Evolutionary conservation across 1,284 basidiomycete species (phyloP), one percentile per base, ranked within the genome.

Genomic region (Coniophora puteana): DNA sequence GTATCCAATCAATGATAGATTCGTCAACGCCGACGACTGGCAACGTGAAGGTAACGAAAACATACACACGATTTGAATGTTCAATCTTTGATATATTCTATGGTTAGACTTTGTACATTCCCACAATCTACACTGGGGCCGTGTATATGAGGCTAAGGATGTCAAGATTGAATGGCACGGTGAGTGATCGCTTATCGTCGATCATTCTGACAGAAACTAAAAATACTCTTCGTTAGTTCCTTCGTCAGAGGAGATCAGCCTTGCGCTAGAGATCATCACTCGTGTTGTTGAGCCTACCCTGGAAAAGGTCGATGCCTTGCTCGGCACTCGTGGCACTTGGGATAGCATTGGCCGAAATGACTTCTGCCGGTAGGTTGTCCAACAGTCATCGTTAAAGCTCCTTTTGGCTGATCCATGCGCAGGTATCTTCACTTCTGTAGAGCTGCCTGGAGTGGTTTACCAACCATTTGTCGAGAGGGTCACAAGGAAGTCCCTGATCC

Each of bases 131-230:
- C 74, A 82, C 44, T 97, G 94, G 93, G 94, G 94, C 21, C 80
- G 79, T 47, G 66, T 89, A 43, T 93, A 89, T 63, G 78, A 88
- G 41, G 71, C 84, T 6, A 74, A 84, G 49, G 88, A 96, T 40
- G 84, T 93, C 36, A 74, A 81, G 46, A 76, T 95, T 17, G 80
- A 89, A 46, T 99, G 96, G 95, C 93, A 95, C 56, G 76, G 85
- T 86, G 54, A 32, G 73, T 10, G 71, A 81, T 25, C 61, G 92
- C 24, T 54, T 92, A 37, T 72, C 78, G 8, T 65, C 94, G 14
- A 20, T 38, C 5, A 38, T 35, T 38, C 35, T 38, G n/a, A n/a
- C n/a, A n/a, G n/a, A n/a, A n/a, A n/a, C n/a, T n/a, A n/a, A n/a
- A n/a, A n/a, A n/a, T n/a, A n/a, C n/a, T n/a, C n/a, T n/a, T 41